Percentiles rank a stretch among this genome's conserved stretches.
phyloP scores from a whole-genome alignment of 2,329 filamentous ascomycete species.

The Lanzia echinophila region DNA sequence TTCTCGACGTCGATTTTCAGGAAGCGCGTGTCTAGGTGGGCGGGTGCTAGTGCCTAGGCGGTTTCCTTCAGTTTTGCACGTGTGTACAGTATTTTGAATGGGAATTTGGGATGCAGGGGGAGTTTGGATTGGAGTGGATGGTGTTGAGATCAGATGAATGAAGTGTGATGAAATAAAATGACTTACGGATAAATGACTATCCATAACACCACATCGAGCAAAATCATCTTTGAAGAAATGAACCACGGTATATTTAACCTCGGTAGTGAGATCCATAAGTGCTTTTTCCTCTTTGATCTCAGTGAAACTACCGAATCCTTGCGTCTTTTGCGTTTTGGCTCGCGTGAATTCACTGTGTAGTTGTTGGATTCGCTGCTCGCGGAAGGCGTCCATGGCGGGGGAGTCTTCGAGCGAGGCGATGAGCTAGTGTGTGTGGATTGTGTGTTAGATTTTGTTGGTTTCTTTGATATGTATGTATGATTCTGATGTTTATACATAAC shows the following conservation, averaged over 20 bases:
- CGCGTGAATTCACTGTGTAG: constrained; percentile 48
- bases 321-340: constrained; percentile 43
- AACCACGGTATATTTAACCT: constrained; percentile 33
- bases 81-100: too few species aligned
- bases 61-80: too few species aligned
- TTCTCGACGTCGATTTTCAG: constrained; percentile 53
- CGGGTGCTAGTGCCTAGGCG: constrained; percentile 40
- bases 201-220: constrained; percentile 36
- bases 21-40: constrained; percentile 53
- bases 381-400: constrained; percentile 44
- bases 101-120: too few species aligned
- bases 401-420: constrained; percentile 50
- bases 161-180: too few species aligned
- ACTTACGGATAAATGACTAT: constrained; percentile 32
- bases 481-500: too few species aligned
- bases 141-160: too few species aligned
- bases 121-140: too few species aligned
- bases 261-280: constrained; percentile 42
- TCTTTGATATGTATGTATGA: too few species aligned
- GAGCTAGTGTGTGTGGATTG: constrained; percentile 49
- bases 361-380: constrained; percentile 51
- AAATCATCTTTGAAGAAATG: constrained; percentile 39
- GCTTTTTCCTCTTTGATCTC: constrained; percentile 53
- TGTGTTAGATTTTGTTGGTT: neutral
- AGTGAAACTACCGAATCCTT: constrained; percentile 45